Evolutionary conservation across 1,284 basidiomycete genomes (phyloP).

Genomic region (Ustilago sp.): DNA sequence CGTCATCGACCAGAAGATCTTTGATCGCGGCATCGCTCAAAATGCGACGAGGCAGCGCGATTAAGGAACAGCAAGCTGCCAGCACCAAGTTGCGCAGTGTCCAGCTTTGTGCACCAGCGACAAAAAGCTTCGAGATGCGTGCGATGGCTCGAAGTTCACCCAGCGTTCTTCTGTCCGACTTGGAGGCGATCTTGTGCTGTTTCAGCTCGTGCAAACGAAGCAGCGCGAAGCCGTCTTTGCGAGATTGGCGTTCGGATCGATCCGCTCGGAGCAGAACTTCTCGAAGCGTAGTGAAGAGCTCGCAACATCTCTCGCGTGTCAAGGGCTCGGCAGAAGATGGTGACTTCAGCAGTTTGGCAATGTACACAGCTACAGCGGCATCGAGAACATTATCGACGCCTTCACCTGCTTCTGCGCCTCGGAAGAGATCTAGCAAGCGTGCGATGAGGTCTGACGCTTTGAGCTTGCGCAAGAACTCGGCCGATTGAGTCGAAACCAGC

Average conservation of each 20-base stretch:
- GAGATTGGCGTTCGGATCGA: slow-evolving; percentile 6
- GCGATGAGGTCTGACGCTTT: slow-evolving; percentile 49
- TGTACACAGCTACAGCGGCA: slow-evolving; percentile 34
- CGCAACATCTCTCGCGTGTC: slow-evolving; percentile 27
- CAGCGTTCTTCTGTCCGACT: slow-evolving; percentile 28
- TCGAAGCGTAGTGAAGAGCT: slow-evolving; percentile 23
- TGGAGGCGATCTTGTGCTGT: slow-evolving; percentile 31
- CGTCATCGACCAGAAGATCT: slow-evolving; percentile 19
- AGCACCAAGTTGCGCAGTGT: slow-evolving; percentile 45
- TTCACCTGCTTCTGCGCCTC: slow-evolving; percentile 37
- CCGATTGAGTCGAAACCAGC: slow-evolving; percentile 30
- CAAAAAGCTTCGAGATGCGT: slow-evolving; percentile 40
- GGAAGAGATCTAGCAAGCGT: slow-evolving; percentile 38
- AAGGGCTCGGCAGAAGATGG: slow-evolving; percentile 29
- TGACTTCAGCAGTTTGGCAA: slow-evolving; percentile 37
- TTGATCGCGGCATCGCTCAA: slow-evolving; percentile 22
- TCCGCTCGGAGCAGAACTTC: slow-evolving; percentile 21
- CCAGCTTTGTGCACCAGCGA: slow-evolving; percentile 24
- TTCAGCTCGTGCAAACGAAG: slow-evolving; percentile 38
- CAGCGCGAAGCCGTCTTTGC: slow-evolving; percentile 42
- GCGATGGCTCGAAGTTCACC: slow-evolving; percentile 42
- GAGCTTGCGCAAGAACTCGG: slow-evolving; percentile 52
- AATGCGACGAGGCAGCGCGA: slow-evolving; percentile 39
- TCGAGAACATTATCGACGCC: slow-evolving; percentile 48
- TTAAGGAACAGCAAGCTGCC: slow-evolving; percentile 32